These are phyloP conservation scores for Nakaseomyces kungkrabaensis DNA, from an alignment of 1,139 yeast genomes.

Conservation along the genomic window DNA sequence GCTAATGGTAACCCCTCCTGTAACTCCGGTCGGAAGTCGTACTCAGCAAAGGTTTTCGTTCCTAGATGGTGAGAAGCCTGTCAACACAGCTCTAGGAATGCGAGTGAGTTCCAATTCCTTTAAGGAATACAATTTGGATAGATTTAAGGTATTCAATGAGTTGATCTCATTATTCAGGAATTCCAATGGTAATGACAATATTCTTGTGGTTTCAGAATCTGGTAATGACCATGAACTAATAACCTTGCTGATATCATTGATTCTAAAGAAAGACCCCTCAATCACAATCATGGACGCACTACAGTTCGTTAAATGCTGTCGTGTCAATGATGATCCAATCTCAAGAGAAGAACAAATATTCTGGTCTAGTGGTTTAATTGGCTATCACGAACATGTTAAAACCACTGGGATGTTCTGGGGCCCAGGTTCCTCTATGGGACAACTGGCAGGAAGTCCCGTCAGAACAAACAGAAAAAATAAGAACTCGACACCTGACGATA, in stretches of 20 bases:
- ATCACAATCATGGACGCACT: conserved; percentile 21
- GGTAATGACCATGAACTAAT: conserved; percentile 24
- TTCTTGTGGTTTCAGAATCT: conserved; percentile 21
- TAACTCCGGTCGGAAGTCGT: not conserved
- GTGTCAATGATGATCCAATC: conserved; percentile 14
- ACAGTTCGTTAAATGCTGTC: conserved; percentile 21
- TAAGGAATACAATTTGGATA: conserved; percentile 14
- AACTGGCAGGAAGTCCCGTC: not conserved
- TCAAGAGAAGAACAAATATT: conserved; percentile 17
- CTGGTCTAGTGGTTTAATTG: conserved; percentile 21
- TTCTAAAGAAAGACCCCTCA: conserved; percentile 20
- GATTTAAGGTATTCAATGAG: conserved; percentile 24
- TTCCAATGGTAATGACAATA: conserved; percentile 14
- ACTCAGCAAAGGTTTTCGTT: not conserved
- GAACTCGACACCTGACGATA: not conserved
- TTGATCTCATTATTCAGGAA: conserved; percentile 19
- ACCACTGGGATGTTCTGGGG: conserved; percentile 17
- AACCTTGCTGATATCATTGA: conserved; percentile 20
- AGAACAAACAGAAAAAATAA: not conserved
- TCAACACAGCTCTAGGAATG: not conserved
- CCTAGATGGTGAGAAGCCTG: not conserved
- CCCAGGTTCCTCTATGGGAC: conserved; percentile 6
- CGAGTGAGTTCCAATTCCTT: conserved; percentile 12
- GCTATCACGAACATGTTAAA: conserved; percentile 22
- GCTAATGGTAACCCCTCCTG: not conserved